phyloP scores from a whole-genome alignment of 2,329 filamentous ascomycete species.

The Calonectria pauciramosa region DNA sequence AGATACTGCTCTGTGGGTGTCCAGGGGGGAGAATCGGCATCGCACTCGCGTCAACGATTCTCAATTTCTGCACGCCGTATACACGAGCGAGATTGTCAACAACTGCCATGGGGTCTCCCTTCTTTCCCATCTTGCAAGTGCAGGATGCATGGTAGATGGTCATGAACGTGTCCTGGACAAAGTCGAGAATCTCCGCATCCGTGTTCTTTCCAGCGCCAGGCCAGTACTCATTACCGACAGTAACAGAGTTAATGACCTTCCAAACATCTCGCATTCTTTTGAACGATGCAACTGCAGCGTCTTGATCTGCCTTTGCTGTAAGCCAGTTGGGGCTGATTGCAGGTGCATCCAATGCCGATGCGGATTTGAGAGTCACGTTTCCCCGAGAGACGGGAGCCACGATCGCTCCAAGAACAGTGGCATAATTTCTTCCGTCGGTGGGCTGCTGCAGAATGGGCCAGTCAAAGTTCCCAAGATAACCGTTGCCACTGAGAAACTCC shows the following conservation, averaged over 20 bases:
- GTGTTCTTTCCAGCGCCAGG: conserved; percentile 54
- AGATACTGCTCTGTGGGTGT: conserved; percentile 30
- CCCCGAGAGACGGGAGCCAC: conserved; percentile 59
- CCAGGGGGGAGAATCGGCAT: conserved; percentile 31
- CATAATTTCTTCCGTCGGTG: conserved; percentile 38
- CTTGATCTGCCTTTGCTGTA: conserved; percentile 55
- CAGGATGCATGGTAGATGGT: conserved; percentile 40
- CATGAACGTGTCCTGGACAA: conserved; percentile 44
- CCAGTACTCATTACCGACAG: conserved; percentile 50
- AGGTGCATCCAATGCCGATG: conserved; percentile 52
- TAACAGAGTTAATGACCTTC: conserved; percentile 45
- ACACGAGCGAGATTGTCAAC: conserved; percentile 36
- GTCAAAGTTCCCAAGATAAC: neutral
- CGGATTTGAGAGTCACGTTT: conserved; percentile 55
- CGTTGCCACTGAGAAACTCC: conserved; percentile 40
- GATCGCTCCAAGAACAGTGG: conserved; percentile 46
- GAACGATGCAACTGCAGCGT: conserved; percentile 58
- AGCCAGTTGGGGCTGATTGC: conserved; percentile 63
- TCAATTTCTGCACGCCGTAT: conserved; percentile 29
- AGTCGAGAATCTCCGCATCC: conserved; percentile 57
- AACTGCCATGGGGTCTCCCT: conserved; percentile 34
- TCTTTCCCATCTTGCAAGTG: conserved; percentile 41
- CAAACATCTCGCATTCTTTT: conserved; percentile 16
- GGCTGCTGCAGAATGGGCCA: conserved; percentile 23
- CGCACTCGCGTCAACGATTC: conserved; percentile 31